phyloP scores from a whole-genome alignment of 129 eudicot species.

The Heracleum sosnowskyi region DNA sequence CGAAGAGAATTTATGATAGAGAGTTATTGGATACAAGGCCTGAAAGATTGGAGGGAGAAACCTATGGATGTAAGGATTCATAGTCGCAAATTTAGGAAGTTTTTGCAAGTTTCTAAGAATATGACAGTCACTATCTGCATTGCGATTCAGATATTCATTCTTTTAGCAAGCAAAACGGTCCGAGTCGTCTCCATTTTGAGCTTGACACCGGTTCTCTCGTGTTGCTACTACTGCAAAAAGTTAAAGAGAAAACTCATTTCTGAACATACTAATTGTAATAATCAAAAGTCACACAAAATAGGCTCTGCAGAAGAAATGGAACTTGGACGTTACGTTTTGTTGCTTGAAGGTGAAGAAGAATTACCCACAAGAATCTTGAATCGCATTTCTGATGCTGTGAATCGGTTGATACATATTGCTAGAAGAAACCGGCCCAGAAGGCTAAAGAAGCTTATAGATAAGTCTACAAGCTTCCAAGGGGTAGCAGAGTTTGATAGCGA shows the following conservation, averaged over 20 bases:
- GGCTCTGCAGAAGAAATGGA: neutral
- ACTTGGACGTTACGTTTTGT: conserved; percentile 13
- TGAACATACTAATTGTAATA: neutral
- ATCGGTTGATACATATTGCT: neutral
- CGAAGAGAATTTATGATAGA: conserved; percentile 15
- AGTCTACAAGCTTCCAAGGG: conserved; percentile 14
- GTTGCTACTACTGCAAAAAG: conserved; percentile 9
- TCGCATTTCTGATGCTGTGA: neutral
- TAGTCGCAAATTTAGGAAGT: conserved; percentile 22
- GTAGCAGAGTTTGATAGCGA: conserved; percentile 11
- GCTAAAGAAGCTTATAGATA: conserved; percentile 3
- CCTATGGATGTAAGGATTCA: conserved; percentile 1
- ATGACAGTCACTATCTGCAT: conserved; percentile 21
- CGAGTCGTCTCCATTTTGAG: conserved; percentile 18
- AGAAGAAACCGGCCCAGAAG: conserved; percentile 9
- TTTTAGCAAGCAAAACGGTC: conserved; percentile 36
- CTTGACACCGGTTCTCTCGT: conserved; percentile 2
- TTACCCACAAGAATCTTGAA: conserved; percentile 7
- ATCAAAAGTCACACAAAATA: neutral
- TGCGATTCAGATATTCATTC: conserved; percentile 27
- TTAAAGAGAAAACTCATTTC: conserved; percentile 6
- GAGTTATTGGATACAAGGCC: conserved; percentile 18
- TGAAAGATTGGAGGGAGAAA: conserved; percentile 20
- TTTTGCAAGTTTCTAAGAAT: conserved; percentile 26
- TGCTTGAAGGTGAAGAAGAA: conserved; percentile 20